phyloP scores from a whole-genome alignment of 2,329 filamentous ascomycete species.

The Talaromyces piceae region DNA sequence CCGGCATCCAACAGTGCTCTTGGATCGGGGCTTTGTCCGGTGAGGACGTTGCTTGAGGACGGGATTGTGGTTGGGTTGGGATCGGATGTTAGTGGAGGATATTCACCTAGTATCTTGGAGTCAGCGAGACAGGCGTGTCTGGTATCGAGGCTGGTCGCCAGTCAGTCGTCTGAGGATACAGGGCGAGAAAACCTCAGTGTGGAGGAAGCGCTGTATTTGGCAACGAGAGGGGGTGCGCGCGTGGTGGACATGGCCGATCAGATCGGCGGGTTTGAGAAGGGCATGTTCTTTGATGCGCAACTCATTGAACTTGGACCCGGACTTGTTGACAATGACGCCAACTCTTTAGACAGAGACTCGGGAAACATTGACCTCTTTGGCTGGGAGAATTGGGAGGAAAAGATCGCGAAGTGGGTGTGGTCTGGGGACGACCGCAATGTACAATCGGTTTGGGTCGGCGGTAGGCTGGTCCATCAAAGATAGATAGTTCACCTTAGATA shows the following conservation, averaged over 20 bases:
- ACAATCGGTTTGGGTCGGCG: slow-evolving; percentile 79
- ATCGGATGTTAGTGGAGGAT: slow-evolving; percentile 86
- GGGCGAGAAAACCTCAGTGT: slow-evolving; percentile 64
- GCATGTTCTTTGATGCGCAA: slow-evolving; percentile 88
- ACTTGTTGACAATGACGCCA: slow-evolving; percentile 11
- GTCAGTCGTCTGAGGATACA: slow-evolving; percentile 19
- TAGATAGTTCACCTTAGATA: no score
- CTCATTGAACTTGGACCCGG: slow-evolving; percentile 58
- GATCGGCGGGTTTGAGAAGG: slow-evolving; percentile 75
- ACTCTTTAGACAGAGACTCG: slow-evolving; percentile 27
- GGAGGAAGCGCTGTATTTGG: slow-evolving; percentile 79
- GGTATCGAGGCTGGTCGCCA: slow-evolving; percentile 59
- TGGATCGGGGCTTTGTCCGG: slow-evolving; percentile 67
- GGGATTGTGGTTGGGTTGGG: slow-evolving; percentile 78
- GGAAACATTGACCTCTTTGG: slow-evolving; percentile 83
- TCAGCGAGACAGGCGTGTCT: slow-evolving; percentile 74
- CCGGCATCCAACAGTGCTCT: slow-evolving; percentile 79
- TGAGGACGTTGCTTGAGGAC: slow-evolving; percentile 65
- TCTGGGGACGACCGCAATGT: slow-evolving; percentile 91
- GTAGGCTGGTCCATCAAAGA: slow-evolving; percentile 62
- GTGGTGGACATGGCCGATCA: slow-evolving; percentile 66
- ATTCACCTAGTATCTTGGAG: slow-evolving; percentile 71
- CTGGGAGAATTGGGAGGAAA: slow-evolving; percentile 81
- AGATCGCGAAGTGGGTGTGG: slow-evolving; percentile 89
- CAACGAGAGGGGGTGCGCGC: slow-evolving; percentile 76